phyloP scores from a whole-genome alignment of 371 early-diverging fungal species.

The Mortierella sp. region DNA sequence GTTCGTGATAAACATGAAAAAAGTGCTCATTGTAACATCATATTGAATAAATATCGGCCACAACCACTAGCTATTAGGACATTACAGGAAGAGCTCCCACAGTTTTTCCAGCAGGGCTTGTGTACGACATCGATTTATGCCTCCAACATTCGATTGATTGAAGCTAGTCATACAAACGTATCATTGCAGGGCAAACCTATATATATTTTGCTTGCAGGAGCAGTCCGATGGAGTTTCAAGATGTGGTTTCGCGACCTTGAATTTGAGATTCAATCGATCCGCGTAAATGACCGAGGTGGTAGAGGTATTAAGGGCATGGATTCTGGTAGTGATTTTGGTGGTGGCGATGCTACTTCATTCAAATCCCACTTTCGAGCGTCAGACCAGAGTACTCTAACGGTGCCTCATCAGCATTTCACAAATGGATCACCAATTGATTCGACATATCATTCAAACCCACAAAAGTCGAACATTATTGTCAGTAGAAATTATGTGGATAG shows the following conservation, averaged over 20 bases:
- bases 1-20: neutral
- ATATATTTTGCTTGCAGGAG: constrained; percentile 52
- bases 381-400: neutral
- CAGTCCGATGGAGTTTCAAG: constrained; percentile 56
- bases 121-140: constrained; percentile 48
- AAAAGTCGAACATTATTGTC: neutral
- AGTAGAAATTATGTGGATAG: neutral
- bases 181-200: constrained; percentile 44
- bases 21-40: neutral
- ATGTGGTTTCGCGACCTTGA: constrained; percentile 55
- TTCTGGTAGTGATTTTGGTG: constrained; percentile 26
- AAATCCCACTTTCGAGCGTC: neutral
- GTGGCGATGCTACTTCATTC: neutral
- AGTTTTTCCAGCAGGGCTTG: constrained; percentile 41
- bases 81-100: constrained; percentile 45
- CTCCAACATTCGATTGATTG: constrained; percentile 40
- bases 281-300: constrained; percentile 48
- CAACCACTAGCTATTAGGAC: constrained; percentile 40
- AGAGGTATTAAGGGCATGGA: constrained; percentile 37
- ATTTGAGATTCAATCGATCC: constrained; percentile 53
- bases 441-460: neutral
- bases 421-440: neutral
- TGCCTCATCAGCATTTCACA: neutral
- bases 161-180: constrained; percentile 52
- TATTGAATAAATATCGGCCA: neutral